Evolutionary conservation across 805 yeast species (phyloP).

Genomic region (Yamadazyma sp.): DNA sequence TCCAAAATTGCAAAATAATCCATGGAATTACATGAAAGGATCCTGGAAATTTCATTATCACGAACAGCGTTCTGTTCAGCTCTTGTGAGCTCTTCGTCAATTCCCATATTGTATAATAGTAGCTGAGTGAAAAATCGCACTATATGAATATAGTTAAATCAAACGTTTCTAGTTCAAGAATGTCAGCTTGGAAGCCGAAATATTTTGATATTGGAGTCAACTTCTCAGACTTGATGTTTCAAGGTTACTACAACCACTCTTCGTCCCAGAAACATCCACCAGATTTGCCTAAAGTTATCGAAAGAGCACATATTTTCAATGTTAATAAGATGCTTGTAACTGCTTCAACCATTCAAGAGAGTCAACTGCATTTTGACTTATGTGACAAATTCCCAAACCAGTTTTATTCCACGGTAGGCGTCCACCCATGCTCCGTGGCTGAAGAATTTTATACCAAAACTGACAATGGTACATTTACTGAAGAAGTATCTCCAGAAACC

Average conservation of each 20-base stretch:
- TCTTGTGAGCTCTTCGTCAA: conserved; percentile 8
- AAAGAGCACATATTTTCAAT: conserved; percentile 61
- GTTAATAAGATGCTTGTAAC: conserved; percentile 77
- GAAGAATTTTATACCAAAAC: conserved; percentile 32
- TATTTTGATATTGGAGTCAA: conserved; percentile 60
- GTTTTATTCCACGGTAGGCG: conserved; percentile 76
- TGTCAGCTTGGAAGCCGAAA: conserved; percentile 19
- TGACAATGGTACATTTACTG: conserved; percentile 18
- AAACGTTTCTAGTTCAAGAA: too few relatives aligned
- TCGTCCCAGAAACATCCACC: conserved; percentile 51
- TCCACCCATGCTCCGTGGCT: conserved; percentile 88
- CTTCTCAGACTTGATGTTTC: conserved; percentile 85
- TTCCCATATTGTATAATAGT: not conserved
- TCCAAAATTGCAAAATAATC: conserved; percentile 59
- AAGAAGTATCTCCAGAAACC: conserved; percentile 31
- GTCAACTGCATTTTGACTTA: conserved; percentile 56
- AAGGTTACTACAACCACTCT: conserved; percentile 72
- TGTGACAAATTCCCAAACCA: conserved; percentile 34
- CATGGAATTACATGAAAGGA: conserved; percentile 43
- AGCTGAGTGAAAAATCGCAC: not conserved
- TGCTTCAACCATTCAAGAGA: conserved; percentile 73
- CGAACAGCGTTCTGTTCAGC: conserved; percentile 26
- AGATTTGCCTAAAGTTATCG: conserved; percentile 63
- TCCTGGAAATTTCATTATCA: conserved; percentile 56
- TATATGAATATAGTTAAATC: not conserved